Evolutionary conservation across 805 yeast genomes (phyloP).

Genomic region (Schwanniomyces sp.): DNA sequence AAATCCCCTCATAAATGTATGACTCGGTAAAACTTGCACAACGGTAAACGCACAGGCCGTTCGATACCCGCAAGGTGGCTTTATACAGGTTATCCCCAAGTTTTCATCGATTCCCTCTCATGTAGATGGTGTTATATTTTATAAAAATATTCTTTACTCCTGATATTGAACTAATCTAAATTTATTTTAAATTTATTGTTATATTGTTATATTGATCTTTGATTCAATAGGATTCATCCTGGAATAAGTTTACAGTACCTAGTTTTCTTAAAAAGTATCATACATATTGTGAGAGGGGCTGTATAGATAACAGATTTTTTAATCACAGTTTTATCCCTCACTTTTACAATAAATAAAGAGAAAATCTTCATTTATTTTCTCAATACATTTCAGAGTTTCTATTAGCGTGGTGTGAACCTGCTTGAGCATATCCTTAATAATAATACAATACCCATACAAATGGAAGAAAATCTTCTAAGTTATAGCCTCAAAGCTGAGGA

Average conservation of each 20-base stretch:
- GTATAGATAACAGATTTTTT: not conserved
- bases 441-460: not conserved
- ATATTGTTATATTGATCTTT: too few species aligned
- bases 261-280: not conserved
- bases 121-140: not conserved
- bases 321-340: not conserved
- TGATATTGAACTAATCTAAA: not conserved
- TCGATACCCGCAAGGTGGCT: not conserved
- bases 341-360: not conserved
- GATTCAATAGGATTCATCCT: too few species aligned
- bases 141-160: not conserved
- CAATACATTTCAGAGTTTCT: not conserved
- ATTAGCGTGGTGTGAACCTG: not conserved
- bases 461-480: not conserved
- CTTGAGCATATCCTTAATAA: not conserved
- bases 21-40: not conserved
- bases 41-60: conserved; percentile 1
- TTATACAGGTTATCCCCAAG: not conserved
- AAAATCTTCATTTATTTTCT: not conserved
- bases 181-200: too few species aligned
- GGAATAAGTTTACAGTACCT: too few species aligned
- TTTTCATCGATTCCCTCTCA: not conserved
- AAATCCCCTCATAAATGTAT: not conserved
- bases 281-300: not conserved
- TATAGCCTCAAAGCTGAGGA: not conserved